These are phyloP conservation scores for Bryoglossum gracile DNA, from an alignment of 495 filamentous ascomycete species.

Conservation along the genomic window DNA sequence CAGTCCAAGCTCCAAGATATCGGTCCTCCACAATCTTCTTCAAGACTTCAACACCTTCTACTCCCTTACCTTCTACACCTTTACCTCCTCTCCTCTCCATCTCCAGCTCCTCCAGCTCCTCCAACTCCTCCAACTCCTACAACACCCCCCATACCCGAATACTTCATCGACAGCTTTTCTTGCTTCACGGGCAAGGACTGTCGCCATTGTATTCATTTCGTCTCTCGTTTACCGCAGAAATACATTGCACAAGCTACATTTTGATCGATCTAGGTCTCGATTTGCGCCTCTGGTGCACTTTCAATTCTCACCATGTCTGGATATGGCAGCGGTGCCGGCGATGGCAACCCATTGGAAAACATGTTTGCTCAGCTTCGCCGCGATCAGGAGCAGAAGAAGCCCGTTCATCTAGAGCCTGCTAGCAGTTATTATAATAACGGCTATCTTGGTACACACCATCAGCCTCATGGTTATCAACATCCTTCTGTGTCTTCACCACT, in stretches of 20 bases:
- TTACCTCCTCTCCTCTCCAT: conserved; percentile 68
- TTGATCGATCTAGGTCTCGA: conserved; percentile 17
- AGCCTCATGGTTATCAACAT: conserved; percentile 40
- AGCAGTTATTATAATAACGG: conserved; percentile 22
- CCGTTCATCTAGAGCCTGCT: conserved; percentile 21
- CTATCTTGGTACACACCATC: conserved; percentile 20
- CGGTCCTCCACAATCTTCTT: conserved; percentile 1
- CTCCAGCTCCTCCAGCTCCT: not conserved
- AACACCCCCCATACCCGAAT: no score
- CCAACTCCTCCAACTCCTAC: no score
- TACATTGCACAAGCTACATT: conserved; percentile 7
- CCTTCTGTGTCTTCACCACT: conserved; percentile 34
- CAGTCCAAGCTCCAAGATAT: conserved; percentile 2
- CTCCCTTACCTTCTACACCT: not conserved
- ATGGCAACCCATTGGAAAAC: conserved; percentile 24
- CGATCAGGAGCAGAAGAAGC: conserved; percentile 20
- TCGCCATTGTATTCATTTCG: conserved; percentile 7
- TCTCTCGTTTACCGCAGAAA: not conserved
- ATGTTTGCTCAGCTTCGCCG: conserved; percentile 28
- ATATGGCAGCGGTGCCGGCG: conserved; percentile 21
- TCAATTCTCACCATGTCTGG: conserved; percentile 24
- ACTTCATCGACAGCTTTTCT: conserved; percentile 5
- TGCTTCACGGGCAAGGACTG: conserved; percentile 10
- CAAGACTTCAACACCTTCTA: not conserved
- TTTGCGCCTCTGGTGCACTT: conserved; percentile 25